Evolutionary conservation across 1,139 yeast genomes (phyloP).

Genomic region (Geotrichum citri-aurantii): DNA sequence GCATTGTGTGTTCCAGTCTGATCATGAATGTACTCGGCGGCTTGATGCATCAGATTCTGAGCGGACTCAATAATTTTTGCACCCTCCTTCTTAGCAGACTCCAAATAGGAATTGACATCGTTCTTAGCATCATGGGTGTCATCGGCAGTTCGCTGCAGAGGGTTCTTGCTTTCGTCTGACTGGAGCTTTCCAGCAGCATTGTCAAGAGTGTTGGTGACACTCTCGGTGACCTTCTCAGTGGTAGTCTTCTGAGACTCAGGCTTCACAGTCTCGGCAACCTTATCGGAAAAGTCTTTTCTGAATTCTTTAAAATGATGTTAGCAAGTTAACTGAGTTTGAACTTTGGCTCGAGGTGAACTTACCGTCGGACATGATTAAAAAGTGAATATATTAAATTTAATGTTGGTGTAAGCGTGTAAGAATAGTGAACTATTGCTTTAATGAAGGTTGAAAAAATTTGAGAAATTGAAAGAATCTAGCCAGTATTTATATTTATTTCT

Average conservation of each 20-base stretch:
- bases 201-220: constrained; percentile 61
- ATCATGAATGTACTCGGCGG: constrained; percentile 15
- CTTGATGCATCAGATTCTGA: constrained; percentile 13
- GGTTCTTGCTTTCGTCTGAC: constrained; percentile 64
- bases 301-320: constrained; percentile 38
- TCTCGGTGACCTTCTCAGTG: constrained; percentile 65
- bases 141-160: constrained; percentile 63
- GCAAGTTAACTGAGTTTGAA: neutral
- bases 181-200: constrained; percentile 51
- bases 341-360: neutral
- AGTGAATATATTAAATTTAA: neutral
- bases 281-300: constrained; percentile 70
- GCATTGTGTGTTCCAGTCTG: neutral
- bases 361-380: constrained; percentile 23
- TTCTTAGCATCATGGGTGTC: constrained; percentile 21
- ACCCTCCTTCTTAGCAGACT: constrained; percentile 13
- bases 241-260: constrained; percentile 69
- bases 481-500: neutral
- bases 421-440: neutral
- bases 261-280: constrained; percentile 57
- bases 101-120: constrained; percentile 4
- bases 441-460: neutral
- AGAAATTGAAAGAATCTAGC: neutral
- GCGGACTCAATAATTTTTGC: constrained; percentile 10
- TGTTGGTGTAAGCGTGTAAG: neutral